Evolutionary conservation across 1,284 basidiomycete species (phyloP).

Genomic region (Sanguinoderma infundibulare): DNA sequence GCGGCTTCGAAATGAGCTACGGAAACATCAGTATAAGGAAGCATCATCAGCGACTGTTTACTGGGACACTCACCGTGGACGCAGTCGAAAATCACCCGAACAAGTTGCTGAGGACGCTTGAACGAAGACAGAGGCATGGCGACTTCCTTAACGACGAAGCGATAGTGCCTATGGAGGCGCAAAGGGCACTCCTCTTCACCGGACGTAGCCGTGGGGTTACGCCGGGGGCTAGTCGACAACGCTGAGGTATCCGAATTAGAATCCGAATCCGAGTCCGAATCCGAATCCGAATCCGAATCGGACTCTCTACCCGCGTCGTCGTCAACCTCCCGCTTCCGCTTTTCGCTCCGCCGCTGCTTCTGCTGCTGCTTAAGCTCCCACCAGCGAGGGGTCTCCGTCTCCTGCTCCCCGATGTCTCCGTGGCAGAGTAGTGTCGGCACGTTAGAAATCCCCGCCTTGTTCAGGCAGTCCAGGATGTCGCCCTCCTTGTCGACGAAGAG

Average conservation of each 20-base stretch:
- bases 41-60: background rate
- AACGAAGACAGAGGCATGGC: background rate
- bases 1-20: background rate
- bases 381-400: background rate
- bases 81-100: background rate
- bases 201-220: background rate
- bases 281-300: no score
- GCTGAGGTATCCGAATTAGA: no score
- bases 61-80: background rate
- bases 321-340: no score
- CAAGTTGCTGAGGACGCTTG: background rate
- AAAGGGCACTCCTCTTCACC: background rate
- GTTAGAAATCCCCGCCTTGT: background rate
- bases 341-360: background rate
- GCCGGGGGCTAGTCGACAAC: no score
- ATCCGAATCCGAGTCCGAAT: no score
- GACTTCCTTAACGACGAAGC: slow-evolving; percentile 3
- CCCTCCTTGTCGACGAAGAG: background rate
- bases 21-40: background rate
- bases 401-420: slow-evolving; percentile 7
- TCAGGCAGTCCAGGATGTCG: background rate
- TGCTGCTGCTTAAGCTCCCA: background rate
- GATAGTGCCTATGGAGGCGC: background rate
- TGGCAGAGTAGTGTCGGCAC: slow-evolving; percentile 3
- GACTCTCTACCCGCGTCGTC: no score